Base-by-base conservation (phyloP, 805 yeast species). In the Ascoidea tarda region DNA sequence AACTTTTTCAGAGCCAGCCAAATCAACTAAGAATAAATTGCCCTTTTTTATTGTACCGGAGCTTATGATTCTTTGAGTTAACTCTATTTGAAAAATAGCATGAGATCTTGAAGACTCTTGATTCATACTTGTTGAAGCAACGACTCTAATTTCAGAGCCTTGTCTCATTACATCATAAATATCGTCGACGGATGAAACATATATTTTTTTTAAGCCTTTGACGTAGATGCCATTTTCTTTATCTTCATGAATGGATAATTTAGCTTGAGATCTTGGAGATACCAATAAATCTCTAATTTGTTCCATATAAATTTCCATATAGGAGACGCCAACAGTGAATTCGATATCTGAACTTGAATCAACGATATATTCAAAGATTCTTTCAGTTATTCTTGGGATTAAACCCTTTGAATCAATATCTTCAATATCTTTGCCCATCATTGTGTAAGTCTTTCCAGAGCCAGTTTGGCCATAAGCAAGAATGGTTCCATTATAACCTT, bases 1-100 rank as follows among this genome's bases (percentile, higher is more conserved):
- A 46, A 82, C 79, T 63, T 81, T 85, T 64, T 90, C 96, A 28
- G 91, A 82, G 5, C 96, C 96, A 0, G 96, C 96, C 57, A 88
- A 71, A 66, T 88, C 96, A 10, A 87, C 91, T 45, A 88, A 65
- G 59, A 81, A 84, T 55, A 88, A 70, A 54, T 77, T 79, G 5
- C 89, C 82, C 46, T 74, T 70, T 62, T 78, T 83, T 21, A 77
- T 70, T 5, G 78, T 72, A 12, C 84, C 86, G n/a, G 75, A 71
- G 4, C 66, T 66, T 16, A 71, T 55, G 58, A 76, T 73, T 60
- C 77, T 78, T 60, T 85, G 91, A n/a, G 76, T 70, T 5, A 89
- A 68, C 50, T 76, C 76, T 5, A 90, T 71, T 52, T 82, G 84
- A 56, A 87, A 79, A 33, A 89, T 84, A 0, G 91, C 80, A 64